Evolutionary conservation across 352 stramenopile genomes (phyloP).

Genomic region (Globisporangium irregulare): DNA sequence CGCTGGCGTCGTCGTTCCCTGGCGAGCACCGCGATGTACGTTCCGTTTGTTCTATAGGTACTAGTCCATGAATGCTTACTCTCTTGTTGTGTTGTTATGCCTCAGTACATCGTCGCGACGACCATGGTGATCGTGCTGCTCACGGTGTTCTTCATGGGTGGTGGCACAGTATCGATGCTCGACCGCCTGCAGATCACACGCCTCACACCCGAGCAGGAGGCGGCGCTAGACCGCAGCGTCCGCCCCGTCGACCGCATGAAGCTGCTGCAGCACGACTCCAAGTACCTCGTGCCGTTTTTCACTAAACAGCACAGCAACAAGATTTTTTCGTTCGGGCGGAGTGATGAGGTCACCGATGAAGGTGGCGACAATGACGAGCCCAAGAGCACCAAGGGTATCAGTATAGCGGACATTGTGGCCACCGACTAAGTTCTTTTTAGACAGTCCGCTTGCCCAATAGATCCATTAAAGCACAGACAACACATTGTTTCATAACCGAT

Average conservation of each 20-base stretch:
- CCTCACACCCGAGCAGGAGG: slow-evolving; percentile 66
- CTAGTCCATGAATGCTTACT: neutral
- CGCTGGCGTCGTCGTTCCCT: slow-evolving; percentile 87
- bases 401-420: neutral
- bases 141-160: slow-evolving; percentile 90
- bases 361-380: slow-evolving; percentile 34
- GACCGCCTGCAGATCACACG: slow-evolving; percentile 84
- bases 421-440: neutral
- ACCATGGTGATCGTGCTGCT: slow-evolving; percentile 91
- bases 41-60: neutral
- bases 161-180: slow-evolving; percentile 85
- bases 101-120: slow-evolving; percentile 76
- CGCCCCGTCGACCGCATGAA: slow-evolving; percentile 78
- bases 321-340: slow-evolving; percentile 34
- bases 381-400: neutral
- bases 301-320: slow-evolving; percentile 61
- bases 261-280: slow-evolving; percentile 79
- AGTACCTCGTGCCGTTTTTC: slow-evolving; percentile 78
- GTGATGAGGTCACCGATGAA: slow-evolving; percentile 24
- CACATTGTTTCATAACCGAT: too few species aligned
- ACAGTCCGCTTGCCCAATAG: neutral
- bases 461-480: neutral
- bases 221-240: slow-evolving; percentile 68
- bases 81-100: slow-evolving; percentile 2
- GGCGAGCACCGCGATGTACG: slow-evolving; percentile 61